phyloP scores from a whole-genome alignment of 306 rosid genomes.

The Fagus sylvatica region DNA sequence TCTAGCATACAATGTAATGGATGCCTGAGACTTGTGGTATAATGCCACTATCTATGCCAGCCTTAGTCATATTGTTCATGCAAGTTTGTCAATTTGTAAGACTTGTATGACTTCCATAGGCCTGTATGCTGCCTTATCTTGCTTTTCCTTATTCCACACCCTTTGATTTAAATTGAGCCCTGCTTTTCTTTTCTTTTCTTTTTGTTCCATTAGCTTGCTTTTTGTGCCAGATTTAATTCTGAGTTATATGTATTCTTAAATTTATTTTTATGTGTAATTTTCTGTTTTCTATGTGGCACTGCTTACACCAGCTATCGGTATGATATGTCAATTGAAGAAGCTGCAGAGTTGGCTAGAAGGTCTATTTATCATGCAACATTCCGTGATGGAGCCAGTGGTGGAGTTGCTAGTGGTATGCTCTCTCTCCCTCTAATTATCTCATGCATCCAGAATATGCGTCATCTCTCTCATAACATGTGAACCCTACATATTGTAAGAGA shows the following conservation, averaged over 20 bases:
- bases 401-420: conserved; percentile 86
- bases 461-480: no score
- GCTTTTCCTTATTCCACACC: background rate
- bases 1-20: background rate
- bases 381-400: conserved; percentile 83
- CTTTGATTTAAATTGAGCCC: background rate
- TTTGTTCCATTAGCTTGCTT: background rate
- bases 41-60: background rate
- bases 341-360: no score
- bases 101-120: background rate
- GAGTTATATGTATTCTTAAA: background rate
- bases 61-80: background rate
- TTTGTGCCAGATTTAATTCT: background rate
- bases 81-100: background rate
- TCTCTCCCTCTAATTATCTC: background rate
- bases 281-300: background rate
- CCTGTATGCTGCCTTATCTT: background rate
- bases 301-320: conserved; percentile 54
- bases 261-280: background rate
- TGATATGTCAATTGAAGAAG: conserved; percentile 73
- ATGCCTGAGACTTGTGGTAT: background rate
- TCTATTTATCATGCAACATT: no score
- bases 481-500: no score
- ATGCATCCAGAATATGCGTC: no score
- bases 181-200: background rate